Conservation (phyloP, 345 rosid genomes). For the Acer campestre region DNA sequence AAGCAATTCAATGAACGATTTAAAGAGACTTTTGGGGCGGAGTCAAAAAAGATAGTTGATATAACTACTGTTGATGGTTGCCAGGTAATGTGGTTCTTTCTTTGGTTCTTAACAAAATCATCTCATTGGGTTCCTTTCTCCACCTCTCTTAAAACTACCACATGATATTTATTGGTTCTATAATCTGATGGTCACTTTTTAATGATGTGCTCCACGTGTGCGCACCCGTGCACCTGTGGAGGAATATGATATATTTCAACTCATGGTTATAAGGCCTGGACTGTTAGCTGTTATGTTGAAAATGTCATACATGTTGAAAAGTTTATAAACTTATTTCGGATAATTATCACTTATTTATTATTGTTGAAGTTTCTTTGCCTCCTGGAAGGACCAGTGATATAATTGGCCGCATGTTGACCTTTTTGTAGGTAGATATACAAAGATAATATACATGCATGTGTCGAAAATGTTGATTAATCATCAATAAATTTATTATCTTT, state of each 20-base stretch:
- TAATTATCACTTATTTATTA: too few species aligned
- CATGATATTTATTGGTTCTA: not conserved
- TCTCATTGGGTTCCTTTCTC: not conserved
- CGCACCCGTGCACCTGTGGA: too few species aligned
- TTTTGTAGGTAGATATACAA: too few species aligned
- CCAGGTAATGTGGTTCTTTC: constrained; percentile 57
- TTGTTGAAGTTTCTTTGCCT: not conserved
- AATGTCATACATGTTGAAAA: not conserved
- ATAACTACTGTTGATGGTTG: constrained; percentile 94
- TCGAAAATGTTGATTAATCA: not conserved
- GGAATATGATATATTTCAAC: too few species aligned
- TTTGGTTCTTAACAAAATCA: not conserved
- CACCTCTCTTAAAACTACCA: not conserved
- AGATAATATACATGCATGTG: not conserved
- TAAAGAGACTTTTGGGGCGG: constrained; percentile 48
- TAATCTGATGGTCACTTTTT: not conserved
- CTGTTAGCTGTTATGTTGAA: not conserved
- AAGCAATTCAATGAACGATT: constrained; percentile 83
- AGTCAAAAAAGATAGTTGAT: constrained; percentile 41
- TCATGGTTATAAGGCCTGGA: too few species aligned
- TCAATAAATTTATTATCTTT: not conserved
- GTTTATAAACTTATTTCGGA: too few species aligned
- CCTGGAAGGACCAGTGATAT: not conserved
- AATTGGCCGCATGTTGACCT: not conserved
- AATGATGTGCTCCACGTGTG: not conserved